Percentiles rank a stretch among this genome's conserved stretches.
These are phyloP conservation scores for Ophiostoma tasmaniense DNA, from an alignment of 2,329 filamentous ascomycete genomes.

Conservation along the genomic window DNA sequence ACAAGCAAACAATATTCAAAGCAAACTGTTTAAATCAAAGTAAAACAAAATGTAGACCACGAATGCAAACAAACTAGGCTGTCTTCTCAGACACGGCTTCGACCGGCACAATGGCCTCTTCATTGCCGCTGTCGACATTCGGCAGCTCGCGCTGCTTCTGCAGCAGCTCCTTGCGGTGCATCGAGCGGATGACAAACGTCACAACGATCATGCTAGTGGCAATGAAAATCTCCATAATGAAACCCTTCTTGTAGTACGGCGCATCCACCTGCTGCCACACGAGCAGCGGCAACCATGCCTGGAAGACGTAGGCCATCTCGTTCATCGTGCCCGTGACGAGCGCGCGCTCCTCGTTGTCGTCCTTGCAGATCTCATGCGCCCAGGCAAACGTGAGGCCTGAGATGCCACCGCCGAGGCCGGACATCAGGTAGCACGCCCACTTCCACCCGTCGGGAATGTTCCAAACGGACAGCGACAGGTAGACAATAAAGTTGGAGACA, in stretches of 20 bases:
- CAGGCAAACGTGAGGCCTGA: conserved; percentile 40
- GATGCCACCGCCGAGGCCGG: conserved; percentile 42
- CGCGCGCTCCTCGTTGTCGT: conserved; percentile 55
- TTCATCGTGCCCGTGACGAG: conserved; percentile 60
- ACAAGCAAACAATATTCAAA: not conserved
- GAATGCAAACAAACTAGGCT: not conserved
- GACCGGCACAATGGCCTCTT: not conserved
- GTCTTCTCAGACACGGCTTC: not conserved
- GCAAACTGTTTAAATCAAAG: no score
- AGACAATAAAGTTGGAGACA: conserved; percentile 21
- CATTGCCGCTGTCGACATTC: conserved; percentile 37
- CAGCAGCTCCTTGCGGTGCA: conserved; percentile 8
- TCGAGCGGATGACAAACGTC: conserved; percentile 10
- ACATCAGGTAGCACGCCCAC: conserved; percentile 54
- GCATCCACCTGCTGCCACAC: conserved; percentile 29
- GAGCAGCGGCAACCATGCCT: conserved; percentile 39
- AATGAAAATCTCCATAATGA: conserved; percentile 28
- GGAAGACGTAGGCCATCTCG: conserved; percentile 59
- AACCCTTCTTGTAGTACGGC: conserved; percentile 29
- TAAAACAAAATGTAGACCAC: not conserved
- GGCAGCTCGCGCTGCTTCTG: not conserved
- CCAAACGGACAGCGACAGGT: conserved; percentile 22
- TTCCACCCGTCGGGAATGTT: conserved; percentile 45
- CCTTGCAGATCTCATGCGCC: conserved; percentile 42
- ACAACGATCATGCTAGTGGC: conserved; percentile 24